Percentiles rank a stretch among this genome's conserved stretches.
phyloP scores from a whole-genome alignment of 306 rosid genomes.

The Quercus suber region DNA sequence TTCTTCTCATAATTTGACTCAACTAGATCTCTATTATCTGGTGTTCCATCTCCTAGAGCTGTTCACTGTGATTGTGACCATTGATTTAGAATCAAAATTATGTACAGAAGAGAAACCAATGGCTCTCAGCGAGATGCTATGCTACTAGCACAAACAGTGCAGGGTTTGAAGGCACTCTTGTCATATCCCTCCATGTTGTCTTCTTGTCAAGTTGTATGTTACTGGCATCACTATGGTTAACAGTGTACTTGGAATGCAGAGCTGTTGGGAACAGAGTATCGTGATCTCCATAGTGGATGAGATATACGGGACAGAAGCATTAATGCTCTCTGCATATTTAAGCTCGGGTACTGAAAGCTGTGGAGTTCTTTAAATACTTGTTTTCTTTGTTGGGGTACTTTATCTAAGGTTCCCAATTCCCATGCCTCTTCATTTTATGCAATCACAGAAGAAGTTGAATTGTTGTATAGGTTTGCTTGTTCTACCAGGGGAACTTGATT shows the following conservation, averaged over 20 bases:
- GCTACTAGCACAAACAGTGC: conserved; percentile 17
- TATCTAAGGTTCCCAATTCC: conserved; percentile 37
- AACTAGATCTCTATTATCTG: conserved; percentile 15
- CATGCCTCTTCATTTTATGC: conserved; percentile 35
- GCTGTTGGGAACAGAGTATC: too few species aligned
- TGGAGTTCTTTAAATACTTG: too few species aligned
- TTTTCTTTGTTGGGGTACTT: too few species aligned
- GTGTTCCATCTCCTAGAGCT: conserved; percentile 37
- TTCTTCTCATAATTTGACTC: too few species aligned
- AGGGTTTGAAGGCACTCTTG: conserved; percentile 19
- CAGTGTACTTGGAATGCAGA: too few species aligned
- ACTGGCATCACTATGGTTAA: background rate
- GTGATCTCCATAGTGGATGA: background rate
- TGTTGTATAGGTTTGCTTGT: conserved; percentile 31
- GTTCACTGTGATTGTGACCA: conserved; percentile 22
- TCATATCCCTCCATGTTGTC: conserved; percentile 30
- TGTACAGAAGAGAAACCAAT: conserved; percentile 16
- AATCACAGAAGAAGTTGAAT: conserved; percentile 29
- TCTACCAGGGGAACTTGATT: conserved; percentile 38
- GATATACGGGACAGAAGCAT: too few species aligned
- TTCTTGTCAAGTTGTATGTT: conserved; percentile 21
- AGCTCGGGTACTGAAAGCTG: conserved; percentile 3
- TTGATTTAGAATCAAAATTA: conserved; percentile 31
- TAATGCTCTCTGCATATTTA: conserved; percentile 28
- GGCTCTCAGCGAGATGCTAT: conserved; percentile 38